Evolutionary conservation across 192 early-diverging fungal genomes (phyloP).

Genomic region (Chytriomyces confervae): DNA sequence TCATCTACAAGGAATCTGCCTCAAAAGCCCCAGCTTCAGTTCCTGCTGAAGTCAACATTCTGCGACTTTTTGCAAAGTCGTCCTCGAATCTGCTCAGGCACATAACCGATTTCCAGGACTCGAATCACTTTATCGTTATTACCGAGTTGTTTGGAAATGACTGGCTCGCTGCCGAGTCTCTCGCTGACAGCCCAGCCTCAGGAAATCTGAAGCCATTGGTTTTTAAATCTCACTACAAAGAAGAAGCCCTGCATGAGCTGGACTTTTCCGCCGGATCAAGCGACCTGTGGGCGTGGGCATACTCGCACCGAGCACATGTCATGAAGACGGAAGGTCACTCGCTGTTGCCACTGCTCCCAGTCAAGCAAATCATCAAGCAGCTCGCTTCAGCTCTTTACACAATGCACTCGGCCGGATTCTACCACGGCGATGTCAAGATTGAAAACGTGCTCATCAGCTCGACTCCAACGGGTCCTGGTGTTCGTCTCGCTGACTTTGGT

Average conservation of each 20-base stretch:
- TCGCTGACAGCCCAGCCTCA: not conserved
- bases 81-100: not conserved
- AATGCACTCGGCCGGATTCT: slow-evolving; percentile 50
- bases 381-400: slow-evolving; percentile 46
- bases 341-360: not conserved
- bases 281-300: slow-evolving; percentile 36
- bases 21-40: slow-evolving; percentile 1
- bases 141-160: slow-evolving; percentile 24
- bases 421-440: slow-evolving; percentile 65
- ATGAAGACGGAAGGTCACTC: not conserved
- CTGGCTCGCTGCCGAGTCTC: slow-evolving; percentile 16
- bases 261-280: slow-evolving; percentile 11
- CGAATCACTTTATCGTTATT: slow-evolving; percentile 23
- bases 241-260: not conserved
- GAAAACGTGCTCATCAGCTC: slow-evolving; percentile 56
- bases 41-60: slow-evolving; percentile 1
- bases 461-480: slow-evolving; percentile 1
- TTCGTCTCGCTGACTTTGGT: slow-evolving; percentile 25
- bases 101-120: not conserved
- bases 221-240: not conserved
- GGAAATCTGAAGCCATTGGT: not conserved
- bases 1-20: slow-evolving; percentile 27
- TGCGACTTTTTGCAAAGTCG: not conserved
- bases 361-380: slow-evolving; percentile 48
- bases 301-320: not conserved